A percentile compares a stretch with the other conserved stretches of the same genome.
These are phyloP conservation scores for Staphylotrichum tortipilum DNA, from an alignment of 495 filamentous ascomycete species.

Conservation along the genomic window DNA sequence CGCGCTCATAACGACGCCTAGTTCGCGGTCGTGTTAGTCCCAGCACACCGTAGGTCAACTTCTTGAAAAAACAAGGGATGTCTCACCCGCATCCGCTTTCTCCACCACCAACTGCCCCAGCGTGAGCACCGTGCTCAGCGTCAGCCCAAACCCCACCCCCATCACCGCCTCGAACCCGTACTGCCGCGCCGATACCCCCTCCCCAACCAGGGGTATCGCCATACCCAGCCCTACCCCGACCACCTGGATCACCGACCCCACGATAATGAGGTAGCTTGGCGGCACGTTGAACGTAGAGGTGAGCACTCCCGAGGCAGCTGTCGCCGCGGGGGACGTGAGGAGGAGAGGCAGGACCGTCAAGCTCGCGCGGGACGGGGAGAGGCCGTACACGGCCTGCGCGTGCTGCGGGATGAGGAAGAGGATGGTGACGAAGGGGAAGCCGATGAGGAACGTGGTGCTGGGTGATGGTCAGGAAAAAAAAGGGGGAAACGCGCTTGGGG, in stretches of 20 bases:
- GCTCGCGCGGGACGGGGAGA: conserved; percentile 16
- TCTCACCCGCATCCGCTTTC: conserved; percentile 36
- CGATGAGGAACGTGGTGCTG: conserved; percentile 19
- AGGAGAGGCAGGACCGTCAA: conserved; percentile 35
- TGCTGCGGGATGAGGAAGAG: conserved; percentile 25
- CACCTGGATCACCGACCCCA: conserved; percentile 34
- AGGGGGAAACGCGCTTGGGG: too few species aligned
- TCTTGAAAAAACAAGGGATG: not conserved
- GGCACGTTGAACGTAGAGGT: conserved; percentile 28
- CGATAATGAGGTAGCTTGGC: conserved; percentile 38
- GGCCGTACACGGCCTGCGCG: conserved; percentile 21
- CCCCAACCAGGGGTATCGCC: too few species aligned
- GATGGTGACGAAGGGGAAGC: conserved; percentile 23
- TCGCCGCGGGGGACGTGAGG: conserved; percentile 30
- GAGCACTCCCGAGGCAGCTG: conserved; percentile 28
- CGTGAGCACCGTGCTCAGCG: conserved; percentile 31
- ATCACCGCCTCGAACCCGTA: conserved; percentile 42
- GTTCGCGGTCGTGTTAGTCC: too few species aligned
- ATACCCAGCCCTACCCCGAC: conserved; percentile 41
- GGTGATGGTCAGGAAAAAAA: too few species aligned
- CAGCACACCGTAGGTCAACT: not conserved
- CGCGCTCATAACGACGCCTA: conserved; percentile 32
- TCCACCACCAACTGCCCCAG: conserved; percentile 34
- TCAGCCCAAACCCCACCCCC: conserved; percentile 39
- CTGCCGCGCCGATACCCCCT: conserved; percentile 17